Percentiles rank a stretch among this genome's conserved stretches.
phyloP scores from a whole-genome alignment of 257 asterid genomes.

The Eucommia ulmoides region DNA sequence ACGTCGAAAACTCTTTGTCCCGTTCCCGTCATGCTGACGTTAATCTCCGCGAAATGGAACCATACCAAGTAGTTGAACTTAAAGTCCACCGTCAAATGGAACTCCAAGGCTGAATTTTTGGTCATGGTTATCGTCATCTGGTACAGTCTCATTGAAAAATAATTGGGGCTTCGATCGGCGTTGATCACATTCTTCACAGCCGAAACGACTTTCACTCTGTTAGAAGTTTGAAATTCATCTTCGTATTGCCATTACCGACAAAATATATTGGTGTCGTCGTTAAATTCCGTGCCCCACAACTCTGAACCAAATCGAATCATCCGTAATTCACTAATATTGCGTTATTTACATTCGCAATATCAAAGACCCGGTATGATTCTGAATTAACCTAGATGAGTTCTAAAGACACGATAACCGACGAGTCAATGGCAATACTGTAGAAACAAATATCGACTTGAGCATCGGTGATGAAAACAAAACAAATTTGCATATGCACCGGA shows the following conservation, averaged over 20 bases:
- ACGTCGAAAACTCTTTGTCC: constrained; percentile 90
- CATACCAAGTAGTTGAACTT: constrained; percentile 73
- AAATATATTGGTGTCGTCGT: constrained; percentile 61
- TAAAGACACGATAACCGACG: constrained; percentile 68
- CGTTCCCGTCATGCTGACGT: constrained; percentile 50
- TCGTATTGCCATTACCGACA: constrained; percentile 84
- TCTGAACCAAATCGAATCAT: constrained; percentile 38
- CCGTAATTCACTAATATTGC: no score
- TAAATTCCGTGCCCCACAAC: constrained; percentile 91
- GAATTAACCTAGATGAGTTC: constrained; percentile 44
- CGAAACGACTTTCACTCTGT: constrained; percentile 42
- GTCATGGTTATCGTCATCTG: constrained; percentile 55
- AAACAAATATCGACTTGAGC: constrained; percentile 55
- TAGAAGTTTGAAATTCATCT: constrained; percentile 18
- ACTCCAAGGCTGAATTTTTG: no score
- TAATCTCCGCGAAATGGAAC: constrained; percentile 93
- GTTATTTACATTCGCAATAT: constrained; percentile 14
- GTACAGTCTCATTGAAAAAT: constrained; percentile 62
- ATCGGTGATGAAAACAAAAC: constrained; percentile 37
- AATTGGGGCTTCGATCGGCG: constrained; percentile 55
- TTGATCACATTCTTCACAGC: no score
- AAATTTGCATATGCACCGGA: constrained; percentile 88
- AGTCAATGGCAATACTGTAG: constrained; percentile 92
- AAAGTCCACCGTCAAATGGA: constrained; percentile 57
- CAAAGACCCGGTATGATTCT: constrained; percentile 47